A percentile compares a stretch with the other conserved stretches of the same genome.
These are phyloP conservation scores for Leersia perrieri DNA, from an alignment of 176 grass and related monocot species.

Conservation along the genomic window DNA sequence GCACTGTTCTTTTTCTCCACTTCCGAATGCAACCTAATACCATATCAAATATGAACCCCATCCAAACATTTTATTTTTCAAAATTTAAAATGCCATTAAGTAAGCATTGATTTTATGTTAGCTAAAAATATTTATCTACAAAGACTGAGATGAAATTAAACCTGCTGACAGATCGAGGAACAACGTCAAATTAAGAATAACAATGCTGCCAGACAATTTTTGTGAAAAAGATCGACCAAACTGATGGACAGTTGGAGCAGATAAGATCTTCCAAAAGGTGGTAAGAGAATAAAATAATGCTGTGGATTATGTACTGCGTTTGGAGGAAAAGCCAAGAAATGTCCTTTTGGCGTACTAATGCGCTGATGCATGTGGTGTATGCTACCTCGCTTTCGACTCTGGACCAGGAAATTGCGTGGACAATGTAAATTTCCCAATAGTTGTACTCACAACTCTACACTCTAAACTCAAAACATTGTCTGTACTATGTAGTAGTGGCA, in stretches of 20 bases:
- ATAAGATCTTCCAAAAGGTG: neutral
- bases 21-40: too few relatives aligned
- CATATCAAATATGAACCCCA: neutral
- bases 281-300: neutral
- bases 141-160: neutral
- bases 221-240: neutral
- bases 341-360: slow-evolving; percentile 11
- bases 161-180: neutral
- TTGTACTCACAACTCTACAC: too few relatives aligned
- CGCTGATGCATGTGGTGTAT: neutral
- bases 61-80: neutral
- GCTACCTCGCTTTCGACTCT: neutral
- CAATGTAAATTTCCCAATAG: too few relatives aligned
- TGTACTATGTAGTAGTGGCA: too few relatives aligned
- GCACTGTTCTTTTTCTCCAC: too few relatives aligned
- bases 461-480: too few relatives aligned
- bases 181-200: neutral
- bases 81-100: neutral
- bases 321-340: neutral
- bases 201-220: neutral
- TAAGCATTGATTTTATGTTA: neutral
- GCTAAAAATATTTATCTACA: too few relatives aligned
- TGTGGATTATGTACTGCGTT: neutral
- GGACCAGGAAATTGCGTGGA: neutral
- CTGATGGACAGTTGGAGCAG: neutral